phyloP scores from a whole-genome alignment of 2,329 filamentous ascomycete genomes.

The Biscogniauxia marginata region DNA sequence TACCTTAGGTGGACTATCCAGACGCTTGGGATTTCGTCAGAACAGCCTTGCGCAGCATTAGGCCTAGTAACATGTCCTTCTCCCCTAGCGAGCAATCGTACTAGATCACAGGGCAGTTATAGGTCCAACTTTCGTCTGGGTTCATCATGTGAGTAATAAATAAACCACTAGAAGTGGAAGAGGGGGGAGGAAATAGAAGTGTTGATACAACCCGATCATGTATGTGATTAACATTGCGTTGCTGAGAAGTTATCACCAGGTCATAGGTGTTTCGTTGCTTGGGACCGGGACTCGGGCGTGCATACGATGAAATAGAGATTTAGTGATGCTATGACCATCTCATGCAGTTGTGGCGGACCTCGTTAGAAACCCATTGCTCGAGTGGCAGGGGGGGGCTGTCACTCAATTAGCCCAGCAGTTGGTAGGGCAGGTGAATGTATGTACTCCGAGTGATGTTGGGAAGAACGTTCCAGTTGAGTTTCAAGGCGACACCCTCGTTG shows the following conservation, averaged over 20 bases:
- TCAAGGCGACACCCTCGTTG: background rate
- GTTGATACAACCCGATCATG: background rate
- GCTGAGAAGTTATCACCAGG: background rate
- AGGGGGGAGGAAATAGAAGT: background rate
- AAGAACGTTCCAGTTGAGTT: conserved; percentile 2
- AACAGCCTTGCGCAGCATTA: background rate
- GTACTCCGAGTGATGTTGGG: background rate
- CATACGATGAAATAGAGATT: background rate
- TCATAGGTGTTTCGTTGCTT: background rate
- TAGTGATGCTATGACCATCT: background rate
- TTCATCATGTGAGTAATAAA: background rate
- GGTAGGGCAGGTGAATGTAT: background rate
- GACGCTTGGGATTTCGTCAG: conserved; percentile 13
- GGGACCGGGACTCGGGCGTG: background rate
- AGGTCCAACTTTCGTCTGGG: background rate
- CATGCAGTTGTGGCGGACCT: background rate
- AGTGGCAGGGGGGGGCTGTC: background rate
- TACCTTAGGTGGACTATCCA: conserved; percentile 9
- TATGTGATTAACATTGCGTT: background rate
- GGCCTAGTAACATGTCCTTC: background rate
- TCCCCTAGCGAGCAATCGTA: background rate
- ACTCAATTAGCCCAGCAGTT: background rate
- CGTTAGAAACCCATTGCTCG: background rate
- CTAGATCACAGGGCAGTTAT: background rate
- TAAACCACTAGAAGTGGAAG: background rate